Evolutionary conservation across 2,329 filamentous ascomycete species (phyloP), one percentile per base, ranked within the genome.

Genomic region (Penicillium paneum): DNA sequence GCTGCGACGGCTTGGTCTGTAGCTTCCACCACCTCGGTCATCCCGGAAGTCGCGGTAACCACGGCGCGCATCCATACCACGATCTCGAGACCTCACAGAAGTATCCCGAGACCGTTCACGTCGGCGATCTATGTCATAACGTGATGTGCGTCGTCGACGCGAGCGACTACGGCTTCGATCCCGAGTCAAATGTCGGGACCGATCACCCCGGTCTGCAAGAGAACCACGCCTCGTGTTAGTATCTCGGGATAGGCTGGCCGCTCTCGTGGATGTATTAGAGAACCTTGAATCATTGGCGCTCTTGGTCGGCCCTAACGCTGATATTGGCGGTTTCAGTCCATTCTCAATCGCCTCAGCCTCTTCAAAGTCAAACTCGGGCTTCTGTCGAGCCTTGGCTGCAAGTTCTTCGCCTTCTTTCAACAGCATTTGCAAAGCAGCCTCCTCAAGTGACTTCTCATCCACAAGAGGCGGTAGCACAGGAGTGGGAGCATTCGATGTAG

Each of bases 391-490:
- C 61, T 81, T 82, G 24, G 79, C 79, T 8, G 80, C 78, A 57
- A 81, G 73, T 58, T 80, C 76, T 61, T 82, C 77, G 44, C 81
- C 79, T 67, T 84, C 82, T 60, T 75, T 77, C 21, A 84, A 63
- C 11, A 84, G 72, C 56, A 79, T 65, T 54, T 82, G 76, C 49
- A 84, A 70, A 11, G 82, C 82, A 35, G 79, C 74, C 57, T 81
- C 78, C 62, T 84, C 81, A 42, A 84, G 65, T 17, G 79, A 76
- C 65, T 83, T 82, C 54, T 83, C 80, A 53, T 78, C 76, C 45
- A 81, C 76, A 10, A 71, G 70, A 3, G 62, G 52, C 28, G 57
- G 53, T 39, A 64, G 59, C 3, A 67, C 63, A n/a, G 65, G 66
- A 3, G 68, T 69, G 4, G 69, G 65, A 29, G 70, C 67, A 56